A percentile compares a stretch with the other conserved stretches of the same genome.
These are phyloP conservation scores for Helichrysum umbraculigerum DNA, from an alignment of 129 eudicot species.

Conservation along the genomic window DNA sequence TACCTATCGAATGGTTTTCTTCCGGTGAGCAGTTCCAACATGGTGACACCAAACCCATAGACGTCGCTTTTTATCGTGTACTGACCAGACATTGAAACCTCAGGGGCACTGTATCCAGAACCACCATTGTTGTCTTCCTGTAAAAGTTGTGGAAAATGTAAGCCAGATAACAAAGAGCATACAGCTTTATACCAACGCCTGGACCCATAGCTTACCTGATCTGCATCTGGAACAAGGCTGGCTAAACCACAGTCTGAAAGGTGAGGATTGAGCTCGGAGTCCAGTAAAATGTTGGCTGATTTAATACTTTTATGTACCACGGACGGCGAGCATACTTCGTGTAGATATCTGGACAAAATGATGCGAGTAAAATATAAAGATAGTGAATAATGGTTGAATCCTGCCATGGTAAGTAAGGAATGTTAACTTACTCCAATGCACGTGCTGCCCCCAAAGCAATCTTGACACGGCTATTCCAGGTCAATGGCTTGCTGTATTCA, in stretches of 20 bases:
- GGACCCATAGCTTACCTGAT: slow-evolving; percentile 56
- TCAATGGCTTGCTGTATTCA: slow-evolving; percentile 84
- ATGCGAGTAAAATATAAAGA: background rate
- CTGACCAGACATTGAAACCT: slow-evolving; percentile 94
- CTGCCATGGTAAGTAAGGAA: background rate
- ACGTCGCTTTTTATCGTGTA: slow-evolving; percentile 89
- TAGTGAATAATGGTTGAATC: background rate
- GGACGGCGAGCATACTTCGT: slow-evolving; percentile 98
- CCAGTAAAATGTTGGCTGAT: slow-evolving; percentile 86
- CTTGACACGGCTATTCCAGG: slow-evolving; percentile 95
- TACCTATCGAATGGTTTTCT: slow-evolving; percentile 95
- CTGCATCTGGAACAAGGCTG: slow-evolving; percentile 73
- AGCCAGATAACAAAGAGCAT: background rate
- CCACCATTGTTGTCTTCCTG: slow-evolving; percentile 54
- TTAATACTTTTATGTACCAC: slow-evolving; percentile 83
- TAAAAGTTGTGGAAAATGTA: slow-evolving; percentile 12
- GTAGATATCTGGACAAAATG: slow-evolving; percentile 68
- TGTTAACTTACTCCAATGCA: slow-evolving; percentile 81
- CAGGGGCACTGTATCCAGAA: slow-evolving; percentile 63
- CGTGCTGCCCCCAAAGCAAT: slow-evolving; percentile 97
- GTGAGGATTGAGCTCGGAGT: slow-evolving; percentile 87
- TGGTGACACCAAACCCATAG: slow-evolving; percentile 92
- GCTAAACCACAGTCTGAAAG: slow-evolving; percentile 95
- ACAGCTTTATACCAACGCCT: slow-evolving; percentile 1
- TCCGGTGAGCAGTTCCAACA: slow-evolving; percentile 95